Evolutionary conservation across 345 rosid species (phyloP).

Genomic region (Boechera retrofracta): DNA sequence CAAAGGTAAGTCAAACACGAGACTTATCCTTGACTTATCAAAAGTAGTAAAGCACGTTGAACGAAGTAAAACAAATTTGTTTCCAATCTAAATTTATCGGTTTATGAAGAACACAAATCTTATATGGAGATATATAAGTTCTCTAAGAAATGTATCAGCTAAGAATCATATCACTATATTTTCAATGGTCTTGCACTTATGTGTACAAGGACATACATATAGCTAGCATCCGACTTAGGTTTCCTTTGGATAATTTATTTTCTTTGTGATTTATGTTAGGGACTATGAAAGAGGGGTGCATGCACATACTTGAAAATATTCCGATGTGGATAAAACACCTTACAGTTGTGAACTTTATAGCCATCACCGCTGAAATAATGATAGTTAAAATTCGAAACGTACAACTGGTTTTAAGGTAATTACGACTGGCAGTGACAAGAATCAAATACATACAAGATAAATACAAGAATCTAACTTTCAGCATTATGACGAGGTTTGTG

Average conservation of each 20-base stretch:
- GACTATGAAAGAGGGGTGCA: neutral
- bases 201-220: neutral
- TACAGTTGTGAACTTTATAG: neutral
- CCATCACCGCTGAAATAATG: neutral
- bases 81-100: neutral
- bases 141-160: neutral
- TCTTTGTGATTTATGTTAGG: neutral
- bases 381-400: neutral
- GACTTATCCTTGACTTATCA: neutral
- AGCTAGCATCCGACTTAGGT: neutral
- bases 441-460: too few species aligned
- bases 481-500: neutral
- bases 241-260: neutral
- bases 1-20: neutral
- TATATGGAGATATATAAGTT: neutral
- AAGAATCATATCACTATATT: neutral
- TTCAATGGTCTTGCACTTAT: neutral
- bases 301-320: neutral
- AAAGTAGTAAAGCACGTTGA: neutral
- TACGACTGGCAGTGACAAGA: neutral
- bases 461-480: neutral
- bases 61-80: neutral
- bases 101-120: neutral
- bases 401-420: neutral
- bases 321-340: neutral